A percentile compares a stretch with the other conserved stretches of the same genome.
These are phyloP conservation scores for Magnusiomyces clavatus DNA, from an alignment of 1,139 yeast genomes.

Conservation along the genomic window DNA sequence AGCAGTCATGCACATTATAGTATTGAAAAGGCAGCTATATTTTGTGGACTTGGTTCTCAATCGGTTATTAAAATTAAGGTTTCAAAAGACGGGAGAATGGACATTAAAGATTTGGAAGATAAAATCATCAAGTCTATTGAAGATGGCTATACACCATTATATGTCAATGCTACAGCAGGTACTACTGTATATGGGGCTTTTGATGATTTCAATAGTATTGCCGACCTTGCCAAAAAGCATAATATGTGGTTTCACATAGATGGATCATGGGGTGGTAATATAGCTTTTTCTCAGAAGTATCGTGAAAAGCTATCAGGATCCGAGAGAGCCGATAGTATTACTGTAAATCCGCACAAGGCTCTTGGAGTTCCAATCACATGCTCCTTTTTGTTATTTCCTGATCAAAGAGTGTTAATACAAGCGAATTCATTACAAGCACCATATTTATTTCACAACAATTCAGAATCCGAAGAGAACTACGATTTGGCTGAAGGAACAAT, in stretches of 20 bases:
- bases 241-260: conserved; percentile 74
- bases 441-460: conserved; percentile 60
- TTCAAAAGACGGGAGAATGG: conserved; percentile 50
- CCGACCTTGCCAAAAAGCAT: conserved; percentile 46
- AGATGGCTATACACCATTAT: conserved; percentile 63
- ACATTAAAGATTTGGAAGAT: conserved; percentile 39
- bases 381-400: conserved; percentile 68
- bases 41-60: conserved; percentile 62
- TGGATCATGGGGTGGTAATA: conserved; percentile 91
- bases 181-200: conserved; percentile 84
- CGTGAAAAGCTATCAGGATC: conserved; percentile 47
- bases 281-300: conserved; percentile 53
- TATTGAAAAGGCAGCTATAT: conserved; percentile 73
- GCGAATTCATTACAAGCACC: conserved; percentile 78
- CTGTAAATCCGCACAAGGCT: conserved; percentile 84
- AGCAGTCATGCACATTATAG: conserved; percentile 74
- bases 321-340: conserved; percentile 66
- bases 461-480: conserved; percentile 47
- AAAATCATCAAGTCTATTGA: conserved; percentile 39
- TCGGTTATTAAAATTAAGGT: conserved; percentile 60
- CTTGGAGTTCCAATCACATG: conserved; percentile 88
- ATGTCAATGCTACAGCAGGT: conserved; percentile 80
- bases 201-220: conserved; percentile 56
- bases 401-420: conserved; percentile 54
- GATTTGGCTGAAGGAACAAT: conserved; percentile 87